phyloP scores from a whole-genome alignment of 2,329 filamentous ascomycete genomes.

The Colletotrichum aenigma region DNA sequence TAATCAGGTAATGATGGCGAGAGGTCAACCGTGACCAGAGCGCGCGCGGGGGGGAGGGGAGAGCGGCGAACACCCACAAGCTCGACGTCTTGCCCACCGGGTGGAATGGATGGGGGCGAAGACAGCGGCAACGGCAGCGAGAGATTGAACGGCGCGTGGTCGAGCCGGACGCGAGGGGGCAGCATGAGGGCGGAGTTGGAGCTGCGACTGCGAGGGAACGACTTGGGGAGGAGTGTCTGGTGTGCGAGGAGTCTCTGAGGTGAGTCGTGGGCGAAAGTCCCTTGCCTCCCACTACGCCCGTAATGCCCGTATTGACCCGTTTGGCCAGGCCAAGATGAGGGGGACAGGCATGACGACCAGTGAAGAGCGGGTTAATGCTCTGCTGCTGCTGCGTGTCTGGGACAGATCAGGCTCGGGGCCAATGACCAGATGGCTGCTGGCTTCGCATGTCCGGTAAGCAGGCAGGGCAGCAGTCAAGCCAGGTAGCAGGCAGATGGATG shows the following conservation, averaged over 20 bases:
- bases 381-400: slow-evolving; percentile 7
- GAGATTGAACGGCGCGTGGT: not conserved
- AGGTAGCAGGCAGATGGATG: not conserved
- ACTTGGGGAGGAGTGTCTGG: not conserved
- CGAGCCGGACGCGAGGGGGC: not conserved
- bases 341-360: not conserved
- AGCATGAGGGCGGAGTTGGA: not conserved
- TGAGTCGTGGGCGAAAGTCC: slow-evolving; percentile 5
- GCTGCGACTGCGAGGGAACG: not conserved
- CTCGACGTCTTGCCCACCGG: not conserved
- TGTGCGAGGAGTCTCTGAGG: not conserved
- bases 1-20: not conserved
- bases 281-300: slow-evolving; percentile 18
- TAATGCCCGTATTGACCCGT: slow-evolving; percentile 12
- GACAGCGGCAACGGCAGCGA: not conserved
- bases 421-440: not conserved
- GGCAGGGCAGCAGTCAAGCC: not conserved
- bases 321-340: not conserved
- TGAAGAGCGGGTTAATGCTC: slow-evolving; percentile 2
- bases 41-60: not conserved
- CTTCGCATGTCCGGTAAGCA: not conserved
- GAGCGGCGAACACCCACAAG: not conserved
- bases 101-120: not conserved
- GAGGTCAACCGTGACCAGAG: not conserved
- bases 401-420: not conserved